A percentile compares a stretch with the other conserved stretches of the same genome.
phyloP scores from a whole-genome alignment of 306 rosid species.

The Prosopis cineraria region DNA sequence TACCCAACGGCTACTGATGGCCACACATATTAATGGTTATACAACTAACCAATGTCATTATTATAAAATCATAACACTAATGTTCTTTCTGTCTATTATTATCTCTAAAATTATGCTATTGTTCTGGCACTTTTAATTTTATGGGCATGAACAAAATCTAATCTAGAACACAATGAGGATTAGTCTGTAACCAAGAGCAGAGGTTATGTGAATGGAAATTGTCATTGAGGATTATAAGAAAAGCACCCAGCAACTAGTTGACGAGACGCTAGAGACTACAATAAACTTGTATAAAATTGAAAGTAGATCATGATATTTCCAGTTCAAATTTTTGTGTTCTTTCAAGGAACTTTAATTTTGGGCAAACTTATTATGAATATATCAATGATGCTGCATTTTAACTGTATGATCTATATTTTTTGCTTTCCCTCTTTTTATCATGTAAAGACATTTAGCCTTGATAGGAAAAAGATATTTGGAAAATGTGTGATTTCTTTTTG shows the following conservation, averaged over 20 bases:
- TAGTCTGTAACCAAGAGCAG: neutral
- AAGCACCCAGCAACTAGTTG: neutral
- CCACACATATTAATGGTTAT: too few relatives aligned
- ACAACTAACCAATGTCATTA: too few relatives aligned
- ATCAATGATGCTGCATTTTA: neutral
- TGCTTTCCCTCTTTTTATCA: neutral
- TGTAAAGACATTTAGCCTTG: neutral
- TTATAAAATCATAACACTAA: too few relatives aligned
- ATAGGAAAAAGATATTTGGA: too few relatives aligned
- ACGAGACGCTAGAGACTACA: slow-evolving; percentile 8
- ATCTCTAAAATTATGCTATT: slow-evolving; percentile 7
- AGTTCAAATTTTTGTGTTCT: neutral
- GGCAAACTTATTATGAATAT: slow-evolving; percentile 14
- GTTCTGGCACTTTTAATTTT: neutral
- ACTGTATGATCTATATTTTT: slow-evolving; percentile 8
- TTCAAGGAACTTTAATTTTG: slow-evolving; percentile 16
- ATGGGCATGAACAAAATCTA: neutral
- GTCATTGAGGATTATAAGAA: neutral
- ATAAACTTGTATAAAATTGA: neutral
- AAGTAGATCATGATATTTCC: neutral
- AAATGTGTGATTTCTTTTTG: too few relatives aligned
- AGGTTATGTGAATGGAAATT: slow-evolving; percentile 1
- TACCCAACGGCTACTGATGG: too few relatives aligned
- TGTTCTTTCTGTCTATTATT: slow-evolving; percentile 16
- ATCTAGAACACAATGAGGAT: neutral